A percentile compares a stretch with the other conserved stretches of the same genome.
phyloP scores from a whole-genome alignment of 2,329 filamentous ascomycete genomes.

The Cytospora schulzeri region DNA sequence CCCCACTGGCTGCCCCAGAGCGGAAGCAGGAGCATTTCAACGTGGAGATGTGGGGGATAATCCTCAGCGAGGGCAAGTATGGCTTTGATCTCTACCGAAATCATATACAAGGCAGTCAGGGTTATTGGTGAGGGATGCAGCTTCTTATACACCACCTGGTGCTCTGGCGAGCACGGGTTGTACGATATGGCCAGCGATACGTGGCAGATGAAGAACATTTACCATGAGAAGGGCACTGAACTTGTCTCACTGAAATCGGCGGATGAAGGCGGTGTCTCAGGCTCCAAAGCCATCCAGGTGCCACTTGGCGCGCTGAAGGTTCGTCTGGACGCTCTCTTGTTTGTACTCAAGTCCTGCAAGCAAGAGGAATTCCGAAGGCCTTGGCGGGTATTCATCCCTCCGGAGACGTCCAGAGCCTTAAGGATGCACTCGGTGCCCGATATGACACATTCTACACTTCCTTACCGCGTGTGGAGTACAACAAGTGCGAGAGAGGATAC shows the following conservation, averaged over 20 bases:
- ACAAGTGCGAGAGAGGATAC: neutral
- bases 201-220: slow-evolving; percentile 51
- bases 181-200: slow-evolving; percentile 62
- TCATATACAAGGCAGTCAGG: slow-evolving; percentile 64
- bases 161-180: slow-evolving; percentile 66
- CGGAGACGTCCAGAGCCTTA: slow-evolving; percentile 51
- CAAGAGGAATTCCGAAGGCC: slow-evolving; percentile 54
- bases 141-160: slow-evolving; percentile 69
- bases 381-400: slow-evolving; percentile 59
- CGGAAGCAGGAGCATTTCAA: slow-evolving; percentile 55
- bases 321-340: slow-evolving; percentile 59
- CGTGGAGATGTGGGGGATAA: slow-evolving; percentile 58
- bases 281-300: slow-evolving; percentile 14
- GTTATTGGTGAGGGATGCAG: slow-evolving; percentile 57
- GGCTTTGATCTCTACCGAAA: slow-evolving; percentile 32
- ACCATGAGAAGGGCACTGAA: neutral
- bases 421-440: slow-evolving; percentile 48
- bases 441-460: slow-evolving; percentile 56
- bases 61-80: slow-evolving; percentile 40
- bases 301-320: slow-evolving; percentile 44
- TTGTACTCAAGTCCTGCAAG: slow-evolving; percentile 64
- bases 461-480: no score
- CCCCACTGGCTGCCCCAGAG: neutral
- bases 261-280: slow-evolving; percentile 11
- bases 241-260: slow-evolving; percentile 14